Evolutionary conservation across 2,329 filamentous ascomycete species (phyloP), one percentile per base, ranked within the genome.

Genomic region (Nothophoma quercina): DNA sequence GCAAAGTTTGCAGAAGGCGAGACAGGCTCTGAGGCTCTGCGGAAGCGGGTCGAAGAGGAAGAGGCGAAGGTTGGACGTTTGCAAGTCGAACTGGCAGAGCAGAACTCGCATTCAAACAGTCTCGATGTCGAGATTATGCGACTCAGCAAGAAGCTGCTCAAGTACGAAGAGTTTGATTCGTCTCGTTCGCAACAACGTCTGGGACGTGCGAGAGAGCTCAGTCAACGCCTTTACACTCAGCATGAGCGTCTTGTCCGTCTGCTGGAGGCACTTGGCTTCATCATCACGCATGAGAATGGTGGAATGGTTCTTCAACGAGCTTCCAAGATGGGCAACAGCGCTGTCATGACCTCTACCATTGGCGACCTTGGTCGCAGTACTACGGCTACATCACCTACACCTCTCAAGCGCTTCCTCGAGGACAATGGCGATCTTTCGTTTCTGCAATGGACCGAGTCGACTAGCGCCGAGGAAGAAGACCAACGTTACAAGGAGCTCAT

Each of bases 181-280:
- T 77, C 77, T 19, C 85, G 87, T 42, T 85, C 91, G 38, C 86
- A 91, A 34, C 81, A 85, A 36, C 89, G 91, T 36, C 88, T 88
- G 32, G 79, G 81, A 44, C 88, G 87, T 57, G 88, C 91, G 5
- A 91, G 90, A 70, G 91, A 97, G 58, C 79, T 98, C 10, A 96
- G 92, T 1, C 89, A 92, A 65, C 86, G 88, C 49, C 80, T 97
- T 4, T 96, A 91, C 70, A 83, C 86, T 1, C 90, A 96, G 56
- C 93, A 95, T 57, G 90, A 96, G 62, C 88, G 91, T 19, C 80
- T 97, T n/a, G 84, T 85, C 53, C 86, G 88, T 43, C 85, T 99
- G 39, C 81, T 99, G 0, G 93, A 98, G 69, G 85, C 91, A 23
- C 81, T 98, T 4, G 93, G 93, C 10, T 96, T 95, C 69, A 86